Base-by-base conservation (phyloP, 2,329 filamentous ascomycete genomes). In the Diaporthe vexans region DNA sequence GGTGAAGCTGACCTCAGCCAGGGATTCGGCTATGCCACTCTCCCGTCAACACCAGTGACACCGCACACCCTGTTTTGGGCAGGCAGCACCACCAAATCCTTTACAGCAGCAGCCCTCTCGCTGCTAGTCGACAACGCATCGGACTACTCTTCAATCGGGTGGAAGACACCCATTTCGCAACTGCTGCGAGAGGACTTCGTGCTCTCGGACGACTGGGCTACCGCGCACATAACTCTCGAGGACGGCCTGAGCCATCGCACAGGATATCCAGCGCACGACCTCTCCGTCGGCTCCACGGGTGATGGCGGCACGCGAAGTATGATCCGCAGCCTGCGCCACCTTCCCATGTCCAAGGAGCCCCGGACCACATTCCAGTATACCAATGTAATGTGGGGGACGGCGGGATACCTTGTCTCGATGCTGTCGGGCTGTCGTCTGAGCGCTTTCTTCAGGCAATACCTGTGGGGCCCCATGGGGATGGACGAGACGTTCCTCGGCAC, bases 71-170 rank as follows among this genome's bases (percentile, higher is more conserved):
- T 91, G 3, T 91, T 88, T 81, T 89, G 88, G 74, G 84, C 83
- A 3, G 90, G 85, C 2, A 90, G 88, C 56, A 90, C 86, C 1
- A 90, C 88, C 26, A 92, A 92, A 78, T 86, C 88, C 3, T 85
- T 89, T 61, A 87, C 86, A 0, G 85, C 87, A 1, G 88, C 88
- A 0, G 83, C 84, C 0, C 79, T 91, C 1, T 84, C 86, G 1
- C 78, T 89, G 3, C 84, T 91, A 10, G 81, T 90, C 8, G 84
- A 85, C n/a, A 82, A 86, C 51, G 63, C 73, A 10, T 81, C 85
- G 15, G 80, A 82, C 21, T 82, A 86, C 59, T 79, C 84, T 6
- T 80, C 43, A 2, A 33, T 86, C 3, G 82, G 85, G 48, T 91
- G 88, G 86, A 79, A 82, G 4, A 87, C 87, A 0, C 83, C 84